Base-by-base conservation (phyloP, 768 basidiomycete species). In the Mycena metata region DNA sequence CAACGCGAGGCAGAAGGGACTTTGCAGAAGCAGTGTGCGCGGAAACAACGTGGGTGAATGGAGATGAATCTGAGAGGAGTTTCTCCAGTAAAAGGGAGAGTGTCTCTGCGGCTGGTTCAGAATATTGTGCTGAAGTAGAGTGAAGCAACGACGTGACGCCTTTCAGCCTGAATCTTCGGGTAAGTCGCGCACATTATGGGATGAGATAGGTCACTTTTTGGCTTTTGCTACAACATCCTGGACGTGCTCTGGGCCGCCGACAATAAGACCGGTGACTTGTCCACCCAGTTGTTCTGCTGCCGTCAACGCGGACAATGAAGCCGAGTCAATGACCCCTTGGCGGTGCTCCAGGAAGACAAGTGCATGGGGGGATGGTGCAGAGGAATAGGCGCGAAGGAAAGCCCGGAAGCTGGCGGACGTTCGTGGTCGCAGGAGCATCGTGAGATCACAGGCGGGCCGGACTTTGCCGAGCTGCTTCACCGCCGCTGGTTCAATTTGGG, bases 11-110 rank as follows among this genome's bases (percentile, higher is more conserved):
- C 64, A 99, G 86, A 69, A 98, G 83, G 39, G 96, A 95, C 82
- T 98, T 98, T 64, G 95, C 95, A 54, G 91, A 88, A 5, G 96
- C 95, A 0, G 96, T 95, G 73, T 98, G 96, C 13, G 96, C 89
- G 30, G 94, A 95, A 58, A 97, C 91, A 72, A 98, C 87, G 77
- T 99, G 97, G 7, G 97, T 96, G 83, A 89, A 98, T 54, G 85
- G 80, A 6, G 86, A 84, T 69, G 84, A 84, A 51, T 83, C 80
- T 23, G 90, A 86, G 6, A 97, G 84, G 33, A 96, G 75, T 68
- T 88, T 88, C 76, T 95, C 90, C 23, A 99, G 79, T 49, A 98
- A 85, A 10, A 96, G 97, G 2, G 96, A 89, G 58, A 96, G 79
- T 2, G 86, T 84, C 82, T 96, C 96, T 15, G 95, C 90, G 0